Percentiles rank a stretch among this genome's conserved stretches.
phyloP scores from a whole-genome alignment of 2,329 filamentous ascomycete species.

The Plenodomus tracheiphilus region DNA sequence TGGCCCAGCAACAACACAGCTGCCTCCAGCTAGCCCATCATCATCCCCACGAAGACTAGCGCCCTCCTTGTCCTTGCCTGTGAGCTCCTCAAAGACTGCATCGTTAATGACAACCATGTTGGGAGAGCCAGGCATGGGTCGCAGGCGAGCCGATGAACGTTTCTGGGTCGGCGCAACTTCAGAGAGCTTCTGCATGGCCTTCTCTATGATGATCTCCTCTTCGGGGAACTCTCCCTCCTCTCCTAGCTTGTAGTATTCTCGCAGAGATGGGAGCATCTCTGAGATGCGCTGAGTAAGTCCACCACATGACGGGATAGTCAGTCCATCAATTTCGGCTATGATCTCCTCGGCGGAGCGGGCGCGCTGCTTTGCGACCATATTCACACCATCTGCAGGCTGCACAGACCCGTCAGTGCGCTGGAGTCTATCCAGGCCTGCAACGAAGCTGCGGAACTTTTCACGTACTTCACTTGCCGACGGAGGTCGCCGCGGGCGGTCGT shows the following conservation, averaged over 20 bases:
- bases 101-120: constrained; percentile 40
- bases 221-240: constrained; percentile 39
- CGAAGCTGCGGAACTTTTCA: constrained; percentile 52
- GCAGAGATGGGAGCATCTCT: constrained; percentile 50
- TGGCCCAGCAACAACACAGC: constrained; percentile 6
- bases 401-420: constrained; percentile 14
- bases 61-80: constrained; percentile 20
- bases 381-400: constrained; percentile 12
- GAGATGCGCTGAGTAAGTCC: constrained; percentile 52
- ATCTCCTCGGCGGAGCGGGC: constrained; percentile 44
- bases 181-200: constrained; percentile 36
- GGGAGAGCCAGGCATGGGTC: constrained; percentile 38
- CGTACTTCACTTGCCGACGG: constrained; percentile 42
- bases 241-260: constrained; percentile 43
- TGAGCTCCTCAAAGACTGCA: constrained; percentile 38
- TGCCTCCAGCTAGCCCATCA: constrained; percentile 7
- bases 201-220: constrained; percentile 45
- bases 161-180: constrained; percentile 35
- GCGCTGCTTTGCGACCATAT: constrained; percentile 23
- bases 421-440: constrained; percentile 48
- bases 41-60: constrained; percentile 5
- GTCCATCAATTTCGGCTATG: constrained; percentile 50
- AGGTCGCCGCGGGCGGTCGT: constrained; percentile 42
- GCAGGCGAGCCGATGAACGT: constrained; percentile 40
- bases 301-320: constrained; percentile 52